A percentile compares a stretch with the other conserved stretches of the same genome.
Conservation (phyloP, 2,329 filamentous ascomycete genomes). For the Neonectria faginata region DNA sequence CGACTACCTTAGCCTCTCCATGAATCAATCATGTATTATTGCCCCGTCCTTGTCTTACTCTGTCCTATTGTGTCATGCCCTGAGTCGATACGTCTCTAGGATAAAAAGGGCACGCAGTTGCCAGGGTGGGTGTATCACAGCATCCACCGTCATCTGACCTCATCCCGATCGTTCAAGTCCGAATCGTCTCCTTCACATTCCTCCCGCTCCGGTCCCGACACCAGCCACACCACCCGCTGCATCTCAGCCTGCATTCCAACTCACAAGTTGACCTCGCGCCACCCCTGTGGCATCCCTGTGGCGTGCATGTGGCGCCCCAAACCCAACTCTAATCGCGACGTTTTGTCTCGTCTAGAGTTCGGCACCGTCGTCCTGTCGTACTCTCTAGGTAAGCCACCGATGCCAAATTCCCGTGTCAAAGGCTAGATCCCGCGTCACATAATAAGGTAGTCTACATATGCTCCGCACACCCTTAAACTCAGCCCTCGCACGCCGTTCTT, state of each 20-base stretch:
- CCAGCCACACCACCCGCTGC: constrained; percentile 22
- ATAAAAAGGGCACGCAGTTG: constrained; percentile 12
- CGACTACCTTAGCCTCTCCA: too few relatives aligned
- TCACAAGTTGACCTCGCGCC: constrained; percentile 27
- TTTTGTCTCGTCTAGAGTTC: constrained; percentile 39
- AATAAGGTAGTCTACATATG: constrained; percentile 2
- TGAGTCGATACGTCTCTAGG: constrained; percentile 2
- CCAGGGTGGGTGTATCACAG: constrained; percentile 5
- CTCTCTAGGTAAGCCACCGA: constrained; percentile 25
- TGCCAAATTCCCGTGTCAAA: constrained; percentile 11
- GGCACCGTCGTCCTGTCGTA: constrained; percentile 28
- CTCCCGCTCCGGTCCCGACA: constrained; percentile 30
- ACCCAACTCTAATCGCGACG: constrained; percentile 37
- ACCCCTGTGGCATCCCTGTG: constrained; percentile 34
- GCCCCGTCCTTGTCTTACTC: not conserved
- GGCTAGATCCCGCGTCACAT: constrained; percentile 26
- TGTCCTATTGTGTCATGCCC: not conserved
- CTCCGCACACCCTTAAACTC: not conserved
- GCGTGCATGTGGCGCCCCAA: constrained; percentile 22
- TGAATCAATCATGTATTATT: not conserved
- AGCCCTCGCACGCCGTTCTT: constrained; percentile 17
- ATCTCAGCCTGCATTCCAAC: constrained; percentile 38
- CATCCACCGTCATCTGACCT: constrained; percentile 18
- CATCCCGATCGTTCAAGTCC: constrained; percentile 10
- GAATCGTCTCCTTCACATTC: constrained; percentile 43